Conservation (phyloP, 2,329 filamentous ascomycete species). For the Aciculosporium take region DNA sequence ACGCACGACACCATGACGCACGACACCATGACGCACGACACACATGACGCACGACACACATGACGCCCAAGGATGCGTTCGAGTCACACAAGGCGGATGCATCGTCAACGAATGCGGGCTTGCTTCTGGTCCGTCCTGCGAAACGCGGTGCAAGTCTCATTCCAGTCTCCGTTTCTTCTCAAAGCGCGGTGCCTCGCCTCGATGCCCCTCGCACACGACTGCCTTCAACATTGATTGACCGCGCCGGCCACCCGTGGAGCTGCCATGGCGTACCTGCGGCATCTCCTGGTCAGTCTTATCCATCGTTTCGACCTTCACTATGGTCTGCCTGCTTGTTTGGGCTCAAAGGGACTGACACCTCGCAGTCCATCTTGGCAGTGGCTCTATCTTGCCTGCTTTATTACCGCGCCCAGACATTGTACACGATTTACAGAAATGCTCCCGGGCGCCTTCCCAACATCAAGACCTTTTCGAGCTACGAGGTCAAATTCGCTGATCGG, state of each 20-base stretch:
- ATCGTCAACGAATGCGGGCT: no score
- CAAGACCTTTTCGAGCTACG: conserved; percentile 14
- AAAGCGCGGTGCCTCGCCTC: no score
- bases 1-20: no score
- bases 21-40: no score
- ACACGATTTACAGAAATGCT: conserved; percentile 15
- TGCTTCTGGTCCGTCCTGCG: no score
- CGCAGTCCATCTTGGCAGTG: conserved; percentile 10
- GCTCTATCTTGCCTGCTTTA: conserved; percentile 9
- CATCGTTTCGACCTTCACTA: not conserved
- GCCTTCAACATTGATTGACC: not conserved
- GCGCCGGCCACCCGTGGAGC: not conserved
- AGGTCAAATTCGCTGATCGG: conserved; percentile 22
- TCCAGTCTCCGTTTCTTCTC: no score
- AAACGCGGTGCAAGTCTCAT: no score
- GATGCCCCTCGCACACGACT: not conserved
- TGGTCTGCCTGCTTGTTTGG: not conserved
- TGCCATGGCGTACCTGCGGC: not conserved
- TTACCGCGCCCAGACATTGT: conserved; percentile 7
- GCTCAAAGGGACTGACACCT: conserved; percentile 13
- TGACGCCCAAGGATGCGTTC: no score
- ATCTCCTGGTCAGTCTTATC: not conserved
- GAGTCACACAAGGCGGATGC: no score
- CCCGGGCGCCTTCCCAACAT: conserved; percentile 15
- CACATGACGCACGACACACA: no score